Evolutionary conservation across 495 filamentous ascomycete species (phyloP).

Genomic region (Trichoderma parareesei): DNA sequence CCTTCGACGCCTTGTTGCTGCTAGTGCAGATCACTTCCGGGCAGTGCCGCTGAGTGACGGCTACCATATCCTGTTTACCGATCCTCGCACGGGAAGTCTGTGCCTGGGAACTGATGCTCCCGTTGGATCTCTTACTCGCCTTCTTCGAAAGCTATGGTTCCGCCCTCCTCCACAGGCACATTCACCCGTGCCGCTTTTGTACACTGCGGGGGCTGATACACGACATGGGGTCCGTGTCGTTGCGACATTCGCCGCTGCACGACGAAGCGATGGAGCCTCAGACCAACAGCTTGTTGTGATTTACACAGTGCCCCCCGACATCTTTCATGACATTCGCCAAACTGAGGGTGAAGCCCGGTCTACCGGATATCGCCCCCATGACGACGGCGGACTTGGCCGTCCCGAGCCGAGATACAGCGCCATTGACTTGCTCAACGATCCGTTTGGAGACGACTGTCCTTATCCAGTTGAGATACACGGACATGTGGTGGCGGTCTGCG

Average conservation of each 20-base stretch:
- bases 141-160: slow-evolving; percentile 38
- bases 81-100: slow-evolving; percentile 50
- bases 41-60: slow-evolving; percentile 65
- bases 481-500: slow-evolving; percentile 26
- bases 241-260: slow-evolving; percentile 41
- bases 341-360: not conserved
- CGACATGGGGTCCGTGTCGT: slow-evolving; percentile 54
- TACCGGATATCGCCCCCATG: not conserved
- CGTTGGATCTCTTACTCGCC: slow-evolving; percentile 30
- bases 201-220: slow-evolving; percentile 53
- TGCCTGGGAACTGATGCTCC: slow-evolving; percentile 61
- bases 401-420: not conserved
- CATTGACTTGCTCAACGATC: not conserved
- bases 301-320: slow-evolving; percentile 56
- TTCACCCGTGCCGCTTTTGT: slow-evolving; percentile 35
- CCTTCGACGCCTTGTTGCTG: slow-evolving; percentile 15
- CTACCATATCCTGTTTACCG: slow-evolving; percentile 60
- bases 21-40: slow-evolving; percentile 50
- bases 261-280: slow-evolving; percentile 18
- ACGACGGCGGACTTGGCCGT: not conserved
- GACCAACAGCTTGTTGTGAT: slow-evolving; percentile 39
- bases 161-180: slow-evolving; percentile 23
- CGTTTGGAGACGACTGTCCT: not conserved
- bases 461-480: slow-evolving; percentile 28
- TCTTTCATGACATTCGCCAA: slow-evolving; percentile 32